Percentiles rank a stretch among this genome's conserved stretches.
phyloP scores from a whole-genome alignment of 331 rosid species.

The Saraca asoca region DNA sequence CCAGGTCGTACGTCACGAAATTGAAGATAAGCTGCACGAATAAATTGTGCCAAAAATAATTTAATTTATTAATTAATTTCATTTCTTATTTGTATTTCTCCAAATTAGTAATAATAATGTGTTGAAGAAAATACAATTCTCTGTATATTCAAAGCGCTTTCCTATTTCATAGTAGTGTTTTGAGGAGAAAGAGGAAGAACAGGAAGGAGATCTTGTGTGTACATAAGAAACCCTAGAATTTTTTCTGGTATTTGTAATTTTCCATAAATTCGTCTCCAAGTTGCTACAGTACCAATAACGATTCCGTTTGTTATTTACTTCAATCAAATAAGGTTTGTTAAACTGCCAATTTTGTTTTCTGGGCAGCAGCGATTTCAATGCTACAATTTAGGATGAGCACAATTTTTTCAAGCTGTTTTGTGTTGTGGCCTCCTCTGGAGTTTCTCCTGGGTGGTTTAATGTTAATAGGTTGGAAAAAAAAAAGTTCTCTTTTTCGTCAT shows the following conservation, averaged over 20 bases:
- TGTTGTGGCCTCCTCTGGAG: conserved; percentile 7
- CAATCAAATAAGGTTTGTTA: conserved; percentile 43
- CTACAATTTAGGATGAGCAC: conserved; percentile 1
- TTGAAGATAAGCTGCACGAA: conserved; percentile 43
- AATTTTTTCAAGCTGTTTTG: conserved; percentile 27
- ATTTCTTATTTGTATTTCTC: neutral
- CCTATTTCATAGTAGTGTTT: conserved; percentile 28
- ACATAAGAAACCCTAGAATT: conserved; percentile 57
- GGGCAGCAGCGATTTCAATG: neutral
- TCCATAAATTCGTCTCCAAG: conserved; percentile 36
- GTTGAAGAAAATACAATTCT: conserved; percentile 28
- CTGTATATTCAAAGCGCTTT: conserved; percentile 36
- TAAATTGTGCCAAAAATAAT: conserved; percentile 36
- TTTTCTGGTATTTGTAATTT: conserved; percentile 27
- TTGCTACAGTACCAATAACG: conserved; percentile 40
- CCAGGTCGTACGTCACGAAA: neutral
- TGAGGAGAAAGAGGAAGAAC: neutral
- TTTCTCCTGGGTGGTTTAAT: neutral
- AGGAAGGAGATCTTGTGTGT: conserved; percentile 51
- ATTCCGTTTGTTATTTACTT: conserved; percentile 39
- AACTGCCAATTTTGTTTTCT: neutral
- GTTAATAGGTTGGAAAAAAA: neutral
- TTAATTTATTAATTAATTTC: neutral
- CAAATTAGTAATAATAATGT: too few species aligned
- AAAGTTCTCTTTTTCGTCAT: neutral